These are phyloP conservation scores for Phytophthora sp. DNA, from an alignment of 352 stramenopile genomes.

Conservation along the genomic window DNA sequence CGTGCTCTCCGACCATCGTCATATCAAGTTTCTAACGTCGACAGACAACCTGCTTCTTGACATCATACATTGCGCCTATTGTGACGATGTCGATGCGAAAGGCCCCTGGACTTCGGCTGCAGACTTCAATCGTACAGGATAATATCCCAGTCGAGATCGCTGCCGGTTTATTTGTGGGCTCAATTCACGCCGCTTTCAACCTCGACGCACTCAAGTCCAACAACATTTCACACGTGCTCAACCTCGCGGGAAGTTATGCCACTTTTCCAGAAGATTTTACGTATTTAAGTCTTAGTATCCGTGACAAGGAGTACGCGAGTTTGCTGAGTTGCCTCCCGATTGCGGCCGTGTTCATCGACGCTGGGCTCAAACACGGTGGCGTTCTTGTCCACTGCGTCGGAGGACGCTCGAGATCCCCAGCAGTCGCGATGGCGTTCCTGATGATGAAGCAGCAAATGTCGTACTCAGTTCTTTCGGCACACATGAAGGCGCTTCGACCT, in stretches of 20 bases:
- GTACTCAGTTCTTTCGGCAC: slow-evolving; percentile 52
- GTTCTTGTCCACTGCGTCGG: slow-evolving; percentile 89
- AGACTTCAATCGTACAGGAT: slow-evolving; percentile 82
- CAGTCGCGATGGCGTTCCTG: slow-evolving; percentile 78
- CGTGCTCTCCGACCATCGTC: not conserved
- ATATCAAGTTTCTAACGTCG: not conserved
- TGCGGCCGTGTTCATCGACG: slow-evolving; percentile 82
- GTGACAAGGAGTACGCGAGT: slow-evolving; percentile 91
- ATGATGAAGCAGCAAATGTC: slow-evolving; percentile 71
- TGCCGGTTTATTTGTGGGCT: slow-evolving; percentile 81
- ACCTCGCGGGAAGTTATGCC: slow-evolving; percentile 83
- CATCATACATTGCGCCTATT: not conserved
- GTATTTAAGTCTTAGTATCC: slow-evolving; percentile 90
- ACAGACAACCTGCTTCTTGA: not conserved
- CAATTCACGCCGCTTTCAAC: slow-evolving; percentile 89
- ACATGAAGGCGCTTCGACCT: slow-evolving; percentile 64
- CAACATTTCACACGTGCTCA: slow-evolving; percentile 87
- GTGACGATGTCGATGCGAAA: slow-evolving; percentile 53
- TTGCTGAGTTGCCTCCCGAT: slow-evolving; percentile 86
- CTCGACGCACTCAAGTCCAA: slow-evolving; percentile 76
- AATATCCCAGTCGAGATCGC: slow-evolving; percentile 82
- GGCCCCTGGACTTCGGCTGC: slow-evolving; percentile 56
- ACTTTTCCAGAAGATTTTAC: slow-evolving; percentile 90
- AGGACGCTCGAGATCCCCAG: slow-evolving; percentile 84
- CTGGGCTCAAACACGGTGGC: slow-evolving; percentile 59